Percentiles rank a stretch among this genome's conserved stretches.
Conservation (phyloP, 805 yeast species). For the Martiniozyma abietophila region DNA sequence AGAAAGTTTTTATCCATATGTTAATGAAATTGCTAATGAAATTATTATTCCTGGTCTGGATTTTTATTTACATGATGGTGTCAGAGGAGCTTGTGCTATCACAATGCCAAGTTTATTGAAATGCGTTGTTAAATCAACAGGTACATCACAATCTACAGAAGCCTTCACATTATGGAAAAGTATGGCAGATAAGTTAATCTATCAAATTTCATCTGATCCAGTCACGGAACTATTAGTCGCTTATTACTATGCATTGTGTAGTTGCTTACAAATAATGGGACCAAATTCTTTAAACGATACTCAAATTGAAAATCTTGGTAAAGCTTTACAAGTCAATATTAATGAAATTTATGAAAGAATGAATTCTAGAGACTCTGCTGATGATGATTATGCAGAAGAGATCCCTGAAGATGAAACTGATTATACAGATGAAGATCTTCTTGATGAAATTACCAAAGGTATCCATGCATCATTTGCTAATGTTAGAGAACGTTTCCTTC, state of each 20-base stretch:
- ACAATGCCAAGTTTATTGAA: constrained; percentile 69
- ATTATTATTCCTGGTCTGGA: constrained; percentile 83
- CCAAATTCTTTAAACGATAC: constrained; percentile 44
- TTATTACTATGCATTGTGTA: constrained; percentile 63
- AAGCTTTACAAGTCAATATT: constrained; percentile 51
- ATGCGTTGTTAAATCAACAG: constrained; percentile 49
- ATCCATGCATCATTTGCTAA: constrained; percentile 62
- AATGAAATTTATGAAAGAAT: constrained; percentile 64
- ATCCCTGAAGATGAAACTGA: constrained; percentile 78
- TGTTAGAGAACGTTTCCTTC: constrained; percentile 47
- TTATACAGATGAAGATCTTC: constrained; percentile 78
- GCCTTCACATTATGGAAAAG: constrained; percentile 64
- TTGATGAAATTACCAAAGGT: constrained; percentile 77
- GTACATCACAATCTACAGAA: constrained; percentile 43
- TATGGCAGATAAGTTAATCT: constrained; percentile 57
- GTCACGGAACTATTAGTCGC: constrained; percentile 74
- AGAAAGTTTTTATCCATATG: constrained; percentile 76
- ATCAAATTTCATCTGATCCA: constrained; percentile 67
- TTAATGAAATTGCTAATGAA: constrained; percentile 64
- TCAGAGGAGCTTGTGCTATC: constrained; percentile 82
- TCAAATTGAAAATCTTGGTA: constrained; percentile 48
- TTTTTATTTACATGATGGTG: constrained; percentile 90
- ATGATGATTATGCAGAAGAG: constrained; percentile 84
- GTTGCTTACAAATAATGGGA: constrained; percentile 61
- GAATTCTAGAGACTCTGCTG: constrained; percentile 60